Conservation (phyloP, 192 early-diverging fungal species). For the Backusella circina region DNA sequence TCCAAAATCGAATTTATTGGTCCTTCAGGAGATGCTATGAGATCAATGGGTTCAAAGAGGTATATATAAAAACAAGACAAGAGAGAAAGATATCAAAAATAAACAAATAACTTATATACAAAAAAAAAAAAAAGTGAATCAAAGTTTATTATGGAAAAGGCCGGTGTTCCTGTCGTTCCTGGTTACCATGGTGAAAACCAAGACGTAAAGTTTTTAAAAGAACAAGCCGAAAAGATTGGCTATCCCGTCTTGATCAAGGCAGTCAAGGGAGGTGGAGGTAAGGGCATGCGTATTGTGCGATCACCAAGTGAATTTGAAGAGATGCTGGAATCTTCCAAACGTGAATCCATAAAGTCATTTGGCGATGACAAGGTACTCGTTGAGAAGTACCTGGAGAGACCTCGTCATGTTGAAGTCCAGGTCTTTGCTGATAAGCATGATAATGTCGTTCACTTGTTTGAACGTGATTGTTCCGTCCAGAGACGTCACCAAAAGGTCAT, state of each 20-base stretch:
- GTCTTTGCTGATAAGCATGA: constrained; percentile 89
- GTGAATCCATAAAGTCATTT: constrained; percentile 90
- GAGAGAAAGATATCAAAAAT: background rate
- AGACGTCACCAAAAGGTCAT: constrained; percentile 94
- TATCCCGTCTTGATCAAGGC: constrained; percentile 99
- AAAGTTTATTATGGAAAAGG: constrained; percentile 89
- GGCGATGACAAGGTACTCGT: constrained; percentile 86
- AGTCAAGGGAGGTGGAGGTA: constrained; percentile 94
- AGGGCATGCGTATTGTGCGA: constrained; percentile 95
- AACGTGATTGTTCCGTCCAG: constrained; percentile 95
- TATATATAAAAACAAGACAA: background rate
- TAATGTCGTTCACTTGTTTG: constrained; percentile 90
- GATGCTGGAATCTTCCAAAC: constrained; percentile 80
- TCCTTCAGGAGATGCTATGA: constrained; percentile 82
- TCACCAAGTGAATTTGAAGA: constrained; percentile 70
- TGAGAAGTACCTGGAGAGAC: constrained; percentile 86
- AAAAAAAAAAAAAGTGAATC: constrained; percentile 54
- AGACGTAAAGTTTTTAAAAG: constrained; percentile 65
- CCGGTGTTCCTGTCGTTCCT: constrained; percentile 88
- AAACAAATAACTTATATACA: background rate
- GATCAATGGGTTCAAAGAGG: constrained; percentile 91
- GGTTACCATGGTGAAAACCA: constrained; percentile 93
- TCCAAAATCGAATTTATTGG: constrained; percentile 85
- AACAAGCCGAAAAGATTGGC: constrained; percentile 76
- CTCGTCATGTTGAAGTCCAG: constrained; percentile 95